These are phyloP conservation scores for Lagenaria siceraria DNA, from an alignment of 306 rosid species.

Conservation along the genomic window DNA sequence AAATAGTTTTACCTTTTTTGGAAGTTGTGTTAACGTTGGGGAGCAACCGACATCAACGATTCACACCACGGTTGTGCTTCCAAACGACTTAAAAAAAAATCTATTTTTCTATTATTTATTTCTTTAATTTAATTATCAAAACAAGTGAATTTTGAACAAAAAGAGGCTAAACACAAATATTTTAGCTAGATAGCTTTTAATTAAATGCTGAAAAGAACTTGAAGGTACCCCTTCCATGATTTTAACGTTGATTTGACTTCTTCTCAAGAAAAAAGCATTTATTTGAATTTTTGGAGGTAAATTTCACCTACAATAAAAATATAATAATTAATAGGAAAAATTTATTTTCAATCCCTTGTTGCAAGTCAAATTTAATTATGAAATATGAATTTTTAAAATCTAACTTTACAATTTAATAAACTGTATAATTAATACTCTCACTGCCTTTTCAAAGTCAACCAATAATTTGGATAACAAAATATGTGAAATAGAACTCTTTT, in stretches of 20 bases:
- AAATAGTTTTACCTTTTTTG: too few species aligned
- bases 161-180: too few species aligned
- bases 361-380: neutral
- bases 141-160: too few species aligned
- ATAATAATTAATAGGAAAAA: neutral
- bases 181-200: too few species aligned
- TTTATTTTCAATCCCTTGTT: neutral
- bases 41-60: too few species aligned
- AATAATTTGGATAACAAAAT: neutral
- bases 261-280: too few species aligned
- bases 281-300: neutral
- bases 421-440: neutral
- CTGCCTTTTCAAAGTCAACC: neutral
- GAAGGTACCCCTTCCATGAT: neutral
- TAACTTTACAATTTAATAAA: neutral
- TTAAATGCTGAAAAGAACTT: neutral
- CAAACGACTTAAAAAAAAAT: too few species aligned
- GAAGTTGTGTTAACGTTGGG: too few species aligned
- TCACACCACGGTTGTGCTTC: too few species aligned
- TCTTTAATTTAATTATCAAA: too few species aligned
- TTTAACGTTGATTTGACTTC: neutral
- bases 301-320: neutral
- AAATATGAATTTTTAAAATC: neutral
- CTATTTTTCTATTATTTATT: too few species aligned
- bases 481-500: neutral